Evolutionary conservation across 2,329 filamentous ascomycete genomes (phyloP).

Genomic region (Epichloe typhina): DNA sequence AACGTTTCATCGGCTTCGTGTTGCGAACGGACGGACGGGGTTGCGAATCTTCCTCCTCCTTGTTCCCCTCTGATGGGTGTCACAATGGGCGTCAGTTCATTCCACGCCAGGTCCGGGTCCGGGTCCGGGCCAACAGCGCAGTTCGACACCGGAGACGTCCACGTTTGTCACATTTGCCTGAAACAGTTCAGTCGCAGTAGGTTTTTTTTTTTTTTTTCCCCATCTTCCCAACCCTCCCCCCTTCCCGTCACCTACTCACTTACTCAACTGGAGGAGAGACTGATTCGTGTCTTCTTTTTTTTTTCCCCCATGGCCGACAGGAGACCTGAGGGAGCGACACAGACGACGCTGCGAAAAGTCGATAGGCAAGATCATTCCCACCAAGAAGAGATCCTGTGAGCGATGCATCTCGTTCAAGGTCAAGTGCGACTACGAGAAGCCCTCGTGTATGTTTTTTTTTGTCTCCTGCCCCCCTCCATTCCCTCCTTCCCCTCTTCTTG

Average conservation of each 20-base stretch:
- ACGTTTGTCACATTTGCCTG: conserved; percentile 7
- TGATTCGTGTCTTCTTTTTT: too few species aligned
- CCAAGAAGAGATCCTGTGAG: conserved; percentile 8
- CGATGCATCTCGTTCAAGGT: conserved; percentile 8
- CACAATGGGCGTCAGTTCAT: conserved; percentile 3
- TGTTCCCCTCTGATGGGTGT: background rate
- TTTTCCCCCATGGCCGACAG: background rate
- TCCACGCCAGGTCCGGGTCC: conserved; percentile 2
- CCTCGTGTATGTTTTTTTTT: conserved; percentile 4
- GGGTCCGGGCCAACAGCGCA: conserved; percentile 1
- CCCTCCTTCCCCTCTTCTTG: too few species aligned
- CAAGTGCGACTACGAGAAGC: conserved; percentile 7
- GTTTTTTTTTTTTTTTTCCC: background rate
- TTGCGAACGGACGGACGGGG: background rate
- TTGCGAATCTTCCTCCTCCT: background rate
- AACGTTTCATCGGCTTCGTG: too few species aligned
- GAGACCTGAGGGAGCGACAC: conserved; percentile 6
- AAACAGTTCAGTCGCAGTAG: conserved; percentile 7
- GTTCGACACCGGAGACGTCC: conserved; percentile 3
- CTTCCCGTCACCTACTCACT: background rate
- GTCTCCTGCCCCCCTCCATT: background rate
- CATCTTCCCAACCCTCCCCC: too few species aligned
- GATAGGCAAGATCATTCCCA: conserved; percentile 6
- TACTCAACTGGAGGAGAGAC: too few species aligned
- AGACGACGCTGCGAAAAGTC: conserved; percentile 6